Conservation (phyloP, 192 early-diverging fungal species). For the Entophlyctis luteolus region DNA sequence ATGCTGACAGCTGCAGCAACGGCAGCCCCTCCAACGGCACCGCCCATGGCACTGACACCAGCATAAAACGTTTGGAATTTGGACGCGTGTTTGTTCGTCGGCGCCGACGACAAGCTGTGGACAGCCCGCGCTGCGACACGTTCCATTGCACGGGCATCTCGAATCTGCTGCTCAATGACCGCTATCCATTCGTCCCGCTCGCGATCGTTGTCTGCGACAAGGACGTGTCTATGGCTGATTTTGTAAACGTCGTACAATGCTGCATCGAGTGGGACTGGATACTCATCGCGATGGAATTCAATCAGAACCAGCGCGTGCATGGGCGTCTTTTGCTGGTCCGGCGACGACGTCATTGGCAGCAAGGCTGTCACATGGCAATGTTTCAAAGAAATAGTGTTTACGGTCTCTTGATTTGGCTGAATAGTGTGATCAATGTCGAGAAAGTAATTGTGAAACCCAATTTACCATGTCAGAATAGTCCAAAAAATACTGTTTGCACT, state of each 20-base stretch:
- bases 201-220: constrained; percentile 79
- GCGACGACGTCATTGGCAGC: constrained; percentile 8
- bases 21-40: no score
- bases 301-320: constrained; percentile 82
- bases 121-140: no score
- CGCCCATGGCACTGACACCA: no score
- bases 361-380: constrained; percentile 63
- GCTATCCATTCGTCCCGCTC: constrained; percentile 92
- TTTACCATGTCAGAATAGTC: constrained; percentile 74
- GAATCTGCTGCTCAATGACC: constrained; percentile 58
- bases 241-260: constrained; percentile 51
- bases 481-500: constrained; percentile 40
- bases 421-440: no score
- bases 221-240: constrained; percentile 66
- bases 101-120: no score
- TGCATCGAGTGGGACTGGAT: constrained; percentile 16
- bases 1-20: no score
- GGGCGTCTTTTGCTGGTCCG: constrained; percentile 59
- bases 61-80: no score
- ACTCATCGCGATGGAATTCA: constrained; percentile 57
- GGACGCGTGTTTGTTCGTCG: no score
- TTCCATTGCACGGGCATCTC: no score
- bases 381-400: constrained; percentile 73
- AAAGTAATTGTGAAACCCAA: no score
- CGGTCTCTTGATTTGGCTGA: constrained; percentile 68